Evolutionary conservation across 768 basidiomycete species (phyloP), one percentile per base, ranked within the genome.

Genomic region (Rickenella mellea): DNA sequence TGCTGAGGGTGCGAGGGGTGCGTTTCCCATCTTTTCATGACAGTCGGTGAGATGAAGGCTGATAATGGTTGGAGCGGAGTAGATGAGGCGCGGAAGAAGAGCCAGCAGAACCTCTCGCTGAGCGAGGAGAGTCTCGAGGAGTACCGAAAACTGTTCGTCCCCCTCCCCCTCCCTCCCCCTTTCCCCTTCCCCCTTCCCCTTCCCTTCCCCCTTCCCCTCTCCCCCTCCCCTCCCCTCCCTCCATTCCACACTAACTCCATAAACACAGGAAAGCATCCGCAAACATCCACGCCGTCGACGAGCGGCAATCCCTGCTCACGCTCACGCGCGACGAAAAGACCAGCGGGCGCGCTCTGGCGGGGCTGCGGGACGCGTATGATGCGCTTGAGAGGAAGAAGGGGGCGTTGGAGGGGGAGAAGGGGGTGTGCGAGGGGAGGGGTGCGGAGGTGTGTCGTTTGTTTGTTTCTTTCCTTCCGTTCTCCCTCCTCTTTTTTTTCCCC

Each of bases 101-200:
- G 86, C 8, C 75, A 80, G 53, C 68, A 76, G 43, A 93, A 86
- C 32, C 65, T 87, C 32, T 80, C 86, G 0, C 66, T 99, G 5
- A 84, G 76, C 43, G 81, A 88, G 55, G 81, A 87, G 44, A 87
- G 82, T 54, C 65, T 98, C 11, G 81, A 84, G 28, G 87, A 97
- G 57, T 99, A 99, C 59, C 79, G 79, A 9, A 66, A 71, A 57
- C 68, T 93, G 86, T 90, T 47, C 33, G 83, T 61, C 31, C 15
- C 28, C 9, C 27, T 24, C 3, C 35, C 28, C 5, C 20, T n/a
- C n/a, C n/a, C n/a, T n/a, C n/a, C n/a, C n/a, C n/a, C n/a, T n/a
- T 2, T 32, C 12, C 8, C 20, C 24, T 8, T n/a, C 28, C 22
- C n/a, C 5, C 30, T 42, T 15, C 38, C 9, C 35, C 8, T 31